A percentile compares a stretch with the other conserved stretches of the same genome.
Evolutionary conservation across 2,329 filamentous ascomycete species (phyloP).

Genomic region (Chaetomiaceae sp.): DNA sequence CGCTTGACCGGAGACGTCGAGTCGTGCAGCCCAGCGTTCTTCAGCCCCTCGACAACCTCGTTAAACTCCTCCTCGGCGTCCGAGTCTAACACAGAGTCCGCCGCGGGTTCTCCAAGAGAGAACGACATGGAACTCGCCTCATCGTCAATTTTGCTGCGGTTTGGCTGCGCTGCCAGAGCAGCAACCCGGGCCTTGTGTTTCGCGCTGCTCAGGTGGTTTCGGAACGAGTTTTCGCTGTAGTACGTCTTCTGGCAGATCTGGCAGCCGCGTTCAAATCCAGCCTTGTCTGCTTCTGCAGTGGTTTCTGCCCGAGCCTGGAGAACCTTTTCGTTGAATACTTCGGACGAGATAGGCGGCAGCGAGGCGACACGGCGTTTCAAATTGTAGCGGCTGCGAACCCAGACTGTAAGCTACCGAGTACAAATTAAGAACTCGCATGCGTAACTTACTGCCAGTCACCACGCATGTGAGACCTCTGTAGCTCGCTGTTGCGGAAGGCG

Average conservation of each 20-base stretch:
- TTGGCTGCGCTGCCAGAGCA: constrained; percentile 33
- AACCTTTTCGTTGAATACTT: constrained; percentile 93
- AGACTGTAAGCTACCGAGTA: constrained; percentile 16
- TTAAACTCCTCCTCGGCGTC: constrained; percentile 70
- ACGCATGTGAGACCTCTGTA: constrained; percentile 94
- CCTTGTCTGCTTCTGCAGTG: constrained; percentile 78
- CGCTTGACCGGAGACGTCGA: constrained; percentile 47
- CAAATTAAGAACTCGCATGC: not conserved
- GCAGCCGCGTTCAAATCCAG: constrained; percentile 80
- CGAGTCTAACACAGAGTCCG: constrained; percentile 48
- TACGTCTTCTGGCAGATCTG: constrained; percentile 83
- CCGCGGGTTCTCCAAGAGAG: constrained; percentile 71
- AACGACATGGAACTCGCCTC: constrained; percentile 80
- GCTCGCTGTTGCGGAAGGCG: constrained; percentile 87
- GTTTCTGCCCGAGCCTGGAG: constrained; percentile 81
- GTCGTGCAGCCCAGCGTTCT: constrained; percentile 50
- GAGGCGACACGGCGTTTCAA: constrained; percentile 89
- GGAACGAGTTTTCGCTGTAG: constrained; percentile 92
- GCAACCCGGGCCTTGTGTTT: constrained; percentile 74
- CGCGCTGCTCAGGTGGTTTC: constrained; percentile 84
- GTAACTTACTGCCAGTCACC: constrained; percentile 90
- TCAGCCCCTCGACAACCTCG: constrained; percentile 70
- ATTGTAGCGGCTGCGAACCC: constrained; percentile 74
- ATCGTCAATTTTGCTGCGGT: constrained; percentile 48
- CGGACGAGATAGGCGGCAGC: constrained; percentile 82